Evolutionary conservation across 495 filamentous ascomycete species (phyloP).

Genomic region (Trichoderma virens): DNA sequence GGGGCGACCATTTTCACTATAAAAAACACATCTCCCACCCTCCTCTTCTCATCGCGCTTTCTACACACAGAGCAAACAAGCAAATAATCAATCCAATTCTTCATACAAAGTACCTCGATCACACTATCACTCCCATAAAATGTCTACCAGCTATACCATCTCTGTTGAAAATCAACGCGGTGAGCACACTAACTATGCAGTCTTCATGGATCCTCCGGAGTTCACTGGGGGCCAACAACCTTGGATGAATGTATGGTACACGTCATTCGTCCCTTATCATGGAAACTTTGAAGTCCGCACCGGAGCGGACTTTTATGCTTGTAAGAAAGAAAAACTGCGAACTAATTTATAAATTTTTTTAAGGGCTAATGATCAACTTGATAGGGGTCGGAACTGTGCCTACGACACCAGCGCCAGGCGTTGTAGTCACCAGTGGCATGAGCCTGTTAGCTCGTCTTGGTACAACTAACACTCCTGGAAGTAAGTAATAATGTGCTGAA

Average conservation of each 20-base stretch:
- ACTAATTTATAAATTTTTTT: not conserved
- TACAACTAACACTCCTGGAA: not conserved
- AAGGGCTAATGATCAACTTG: not conserved
- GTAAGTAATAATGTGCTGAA: not conserved
- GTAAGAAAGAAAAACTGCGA: not conserved
- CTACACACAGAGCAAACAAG: no score
- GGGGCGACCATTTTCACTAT: no score
- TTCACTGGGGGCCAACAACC: not conserved
- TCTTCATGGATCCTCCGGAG: not conserved
- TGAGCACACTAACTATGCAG: not conserved
- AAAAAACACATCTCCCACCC: no score
- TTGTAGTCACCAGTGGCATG: not conserved
- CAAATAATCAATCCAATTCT: no score
- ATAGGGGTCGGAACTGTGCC: not conserved
- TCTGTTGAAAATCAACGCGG: not conserved
- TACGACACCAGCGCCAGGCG: not conserved
- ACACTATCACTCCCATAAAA: not conserved
- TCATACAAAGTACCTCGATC: no score
- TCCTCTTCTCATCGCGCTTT: no score
- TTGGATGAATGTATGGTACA: not conserved
- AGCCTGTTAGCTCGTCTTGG: not conserved
- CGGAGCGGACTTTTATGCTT: not conserved
- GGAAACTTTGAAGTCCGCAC: not conserved
- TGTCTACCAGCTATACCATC: not conserved
- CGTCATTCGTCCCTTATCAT: not conserved